A percentile compares a stretch with the other conserved stretches of the same genome.
Conservation (phyloP, 2,329 filamentous ascomycete species). For the Paecilomyces fulvus region DNA sequence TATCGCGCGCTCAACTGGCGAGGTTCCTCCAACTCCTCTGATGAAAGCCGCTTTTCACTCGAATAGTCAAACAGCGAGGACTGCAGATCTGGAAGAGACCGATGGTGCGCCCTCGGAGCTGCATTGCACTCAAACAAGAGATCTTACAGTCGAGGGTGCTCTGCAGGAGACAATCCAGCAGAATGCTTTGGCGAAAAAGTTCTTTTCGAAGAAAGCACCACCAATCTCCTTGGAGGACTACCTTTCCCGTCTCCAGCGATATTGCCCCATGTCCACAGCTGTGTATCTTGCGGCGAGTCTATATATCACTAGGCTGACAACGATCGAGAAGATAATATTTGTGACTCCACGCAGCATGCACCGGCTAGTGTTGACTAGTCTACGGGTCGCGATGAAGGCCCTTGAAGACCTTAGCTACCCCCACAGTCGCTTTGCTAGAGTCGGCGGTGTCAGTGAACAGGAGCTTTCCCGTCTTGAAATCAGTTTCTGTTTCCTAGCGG, state of each 20-base stretch:
- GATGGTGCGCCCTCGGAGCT: slow-evolving; percentile 17
- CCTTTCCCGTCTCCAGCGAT: slow-evolving; percentile 74
- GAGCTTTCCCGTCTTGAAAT: slow-evolving; percentile 83
- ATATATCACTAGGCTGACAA: slow-evolving; percentile 76
- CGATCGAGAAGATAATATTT: slow-evolving; percentile 67
- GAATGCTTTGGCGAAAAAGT: slow-evolving; percentile 79
- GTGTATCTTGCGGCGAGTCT: slow-evolving; percentile 84
- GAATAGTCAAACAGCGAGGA: slow-evolving; percentile 36
- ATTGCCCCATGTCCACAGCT: slow-evolving; percentile 86
- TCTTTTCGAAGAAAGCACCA: slow-evolving; percentile 82
- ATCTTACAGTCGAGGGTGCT: slow-evolving; percentile 52
- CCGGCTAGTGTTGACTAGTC: slow-evolving; percentile 70
- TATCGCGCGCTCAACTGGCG: slow-evolving; percentile 40
- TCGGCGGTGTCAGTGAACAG: slow-evolving; percentile 75
- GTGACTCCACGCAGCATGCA: slow-evolving; percentile 81
- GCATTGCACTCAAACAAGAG: slow-evolving; percentile 27
- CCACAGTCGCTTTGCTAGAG: slow-evolving; percentile 72
- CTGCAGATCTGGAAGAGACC: slow-evolving; percentile 15
- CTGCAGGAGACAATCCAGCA: slow-evolving; percentile 71
- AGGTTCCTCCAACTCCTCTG: slow-evolving; percentile 67
- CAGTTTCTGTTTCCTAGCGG: slow-evolving; percentile 77
- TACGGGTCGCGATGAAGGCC: slow-evolving; percentile 86
- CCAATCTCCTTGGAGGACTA: slow-evolving; percentile 79
- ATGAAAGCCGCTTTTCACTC: slow-evolving; percentile 38
- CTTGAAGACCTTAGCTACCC: slow-evolving; percentile 87